These are phyloP conservation scores for Leptodontidium sp. DNA, from an alignment of 2,329 filamentous ascomycete species.

Conservation along the genomic window DNA sequence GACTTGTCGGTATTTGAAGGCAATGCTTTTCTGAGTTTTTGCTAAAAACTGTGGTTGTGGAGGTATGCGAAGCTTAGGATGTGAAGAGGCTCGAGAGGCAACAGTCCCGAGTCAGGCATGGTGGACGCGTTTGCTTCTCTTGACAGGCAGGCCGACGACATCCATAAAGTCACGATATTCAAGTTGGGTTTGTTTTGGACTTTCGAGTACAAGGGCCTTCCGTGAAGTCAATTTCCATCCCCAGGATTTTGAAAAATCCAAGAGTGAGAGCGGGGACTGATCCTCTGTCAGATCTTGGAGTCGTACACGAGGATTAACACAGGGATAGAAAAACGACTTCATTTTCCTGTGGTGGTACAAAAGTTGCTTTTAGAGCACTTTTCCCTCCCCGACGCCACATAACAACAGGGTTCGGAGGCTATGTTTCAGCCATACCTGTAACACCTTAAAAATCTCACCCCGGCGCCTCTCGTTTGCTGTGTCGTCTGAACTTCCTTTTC, in stretches of 20 bases:
- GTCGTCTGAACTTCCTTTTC: conserved; percentile 18
- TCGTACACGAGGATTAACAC: neutral
- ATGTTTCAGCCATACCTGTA: conserved; percentile 8
- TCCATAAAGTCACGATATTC: neutral
- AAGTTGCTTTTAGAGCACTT: conserved; percentile 9
- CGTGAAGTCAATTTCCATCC: neutral
- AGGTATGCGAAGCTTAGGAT: neutral
- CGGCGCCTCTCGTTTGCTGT: neutral
- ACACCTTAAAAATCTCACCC: conserved; percentile 8
- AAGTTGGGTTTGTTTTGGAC: neutral
- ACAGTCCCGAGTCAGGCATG: neutral
- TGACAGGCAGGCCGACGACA: neutral
- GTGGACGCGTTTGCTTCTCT: neutral
- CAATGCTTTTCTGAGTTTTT: neutral
- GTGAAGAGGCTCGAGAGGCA: neutral
- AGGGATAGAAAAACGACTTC: conserved; percentile 16
- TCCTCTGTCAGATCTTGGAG: neutral
- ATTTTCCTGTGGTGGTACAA: conserved; percentile 18
- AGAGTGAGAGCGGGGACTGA: neutral
- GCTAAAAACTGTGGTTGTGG: neutral
- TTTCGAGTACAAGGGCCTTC: too few relatives aligned
- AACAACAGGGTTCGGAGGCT: conserved; percentile 2
- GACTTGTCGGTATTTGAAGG: neutral
- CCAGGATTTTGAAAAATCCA: neutral
- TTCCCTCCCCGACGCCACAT: conserved; percentile 4